A percentile compares a stretch with the other conserved stretches of the same genome.
These are phyloP conservation scores for Elongisporangium undulatum DNA, from an alignment of 352 stramenopile species.

Conservation along the genomic window DNA sequence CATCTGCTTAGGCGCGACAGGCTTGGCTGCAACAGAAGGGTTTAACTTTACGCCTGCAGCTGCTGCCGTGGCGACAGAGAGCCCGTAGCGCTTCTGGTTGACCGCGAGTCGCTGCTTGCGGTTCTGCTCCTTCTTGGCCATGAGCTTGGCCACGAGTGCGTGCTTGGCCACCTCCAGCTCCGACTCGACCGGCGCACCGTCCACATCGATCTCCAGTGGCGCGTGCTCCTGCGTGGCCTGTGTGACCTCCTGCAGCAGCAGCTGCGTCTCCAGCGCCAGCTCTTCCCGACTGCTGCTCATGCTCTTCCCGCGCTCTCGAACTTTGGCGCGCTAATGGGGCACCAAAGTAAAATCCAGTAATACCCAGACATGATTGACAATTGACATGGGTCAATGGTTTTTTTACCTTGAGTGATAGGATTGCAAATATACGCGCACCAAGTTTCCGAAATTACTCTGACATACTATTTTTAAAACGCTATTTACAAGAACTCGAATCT, in stretches of 20 bases:
- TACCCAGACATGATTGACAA: background rate
- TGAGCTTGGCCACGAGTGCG: constrained; percentile 61
- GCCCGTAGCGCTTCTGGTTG: constrained; percentile 39
- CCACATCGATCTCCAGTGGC: constrained; percentile 21
- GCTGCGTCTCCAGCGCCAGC: constrained; percentile 71
- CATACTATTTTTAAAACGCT: background rate
- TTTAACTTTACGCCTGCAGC: constrained; percentile 1
- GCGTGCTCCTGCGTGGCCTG: constrained; percentile 35
- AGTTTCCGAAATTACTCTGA: background rate
- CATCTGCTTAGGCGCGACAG: constrained; percentile 8
- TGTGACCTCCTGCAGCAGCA: constrained; percentile 72
- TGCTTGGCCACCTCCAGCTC: constrained; percentile 54
- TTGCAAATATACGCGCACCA: background rate
- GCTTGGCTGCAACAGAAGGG: background rate
- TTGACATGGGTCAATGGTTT: background rate
- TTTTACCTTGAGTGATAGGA: too few relatives aligned
- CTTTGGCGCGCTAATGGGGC: background rate
- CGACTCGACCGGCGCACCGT: constrained; percentile 19
- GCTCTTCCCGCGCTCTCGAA: background rate
- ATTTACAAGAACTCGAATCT: background rate
- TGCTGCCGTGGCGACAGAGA: constrained; percentile 1
- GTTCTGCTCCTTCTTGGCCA: constrained; percentile 54
- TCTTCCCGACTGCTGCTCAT: constrained; percentile 27
- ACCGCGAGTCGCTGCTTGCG: constrained; percentile 41
- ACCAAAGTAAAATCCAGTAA: background rate